Conservation (phyloP, 331 rosid species). For the Rosa hybrid region DNA sequence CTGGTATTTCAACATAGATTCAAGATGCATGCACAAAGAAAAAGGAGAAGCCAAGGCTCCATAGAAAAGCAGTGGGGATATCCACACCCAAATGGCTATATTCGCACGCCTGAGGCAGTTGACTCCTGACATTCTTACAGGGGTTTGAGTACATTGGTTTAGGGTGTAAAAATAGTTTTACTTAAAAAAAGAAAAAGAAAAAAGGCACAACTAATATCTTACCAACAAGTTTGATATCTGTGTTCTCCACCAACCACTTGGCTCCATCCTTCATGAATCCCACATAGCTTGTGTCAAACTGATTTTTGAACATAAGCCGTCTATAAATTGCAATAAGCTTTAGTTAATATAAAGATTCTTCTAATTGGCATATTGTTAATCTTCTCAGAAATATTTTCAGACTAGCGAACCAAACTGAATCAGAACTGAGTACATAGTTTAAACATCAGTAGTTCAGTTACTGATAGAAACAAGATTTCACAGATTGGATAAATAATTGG, state of each 20-base stretch:
- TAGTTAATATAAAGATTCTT: not conserved
- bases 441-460: not conserved
- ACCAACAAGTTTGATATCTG: slow-evolving; percentile 91
- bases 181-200: no score
- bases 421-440: not conserved
- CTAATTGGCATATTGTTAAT: not conserved
- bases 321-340: slow-evolving; percentile 49
- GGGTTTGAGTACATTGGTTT: not conserved
- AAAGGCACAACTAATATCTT: slow-evolving; percentile 23
- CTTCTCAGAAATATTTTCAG: not conserved
- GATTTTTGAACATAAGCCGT: slow-evolving; percentile 83
- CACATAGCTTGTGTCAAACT: slow-evolving; percentile 74
- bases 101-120: not conserved
- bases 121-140: not conserved
- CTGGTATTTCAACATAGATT: not conserved
- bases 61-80: not conserved
- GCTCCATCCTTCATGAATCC: slow-evolving; percentile 96
- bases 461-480: not conserved
- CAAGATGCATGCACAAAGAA: not conserved
- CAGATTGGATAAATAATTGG: not conserved
- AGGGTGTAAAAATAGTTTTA: not conserved
- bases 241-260: slow-evolving; percentile 85
- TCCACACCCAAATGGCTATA: no score
- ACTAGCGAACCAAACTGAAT: not conserved
- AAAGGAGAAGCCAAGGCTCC: not conserved